Percentiles rank a stretch among this genome's conserved stretches.
These are phyloP conservation scores for Cryptococcus hybrid DNA, from an alignment of 1,284 basidiomycete species.

Conservation along the genomic window DNA sequence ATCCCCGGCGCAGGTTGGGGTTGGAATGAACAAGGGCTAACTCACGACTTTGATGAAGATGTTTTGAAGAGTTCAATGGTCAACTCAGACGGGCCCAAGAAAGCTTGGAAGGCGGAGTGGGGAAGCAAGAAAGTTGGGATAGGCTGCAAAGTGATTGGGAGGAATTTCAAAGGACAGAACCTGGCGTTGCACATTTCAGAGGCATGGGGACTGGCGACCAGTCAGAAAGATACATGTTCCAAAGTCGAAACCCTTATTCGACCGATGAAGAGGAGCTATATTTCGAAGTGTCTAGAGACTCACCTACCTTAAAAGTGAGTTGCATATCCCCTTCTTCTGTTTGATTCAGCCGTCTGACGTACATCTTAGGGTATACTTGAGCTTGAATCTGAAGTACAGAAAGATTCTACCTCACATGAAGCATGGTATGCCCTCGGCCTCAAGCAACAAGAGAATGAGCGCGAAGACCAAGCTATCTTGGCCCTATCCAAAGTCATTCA, in stretches of 20 bases:
- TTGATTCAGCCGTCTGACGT: neutral
- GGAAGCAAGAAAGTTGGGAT: conserved; percentile 55
- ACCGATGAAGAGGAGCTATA: conserved; percentile 55
- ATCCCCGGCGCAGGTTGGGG: conserved; percentile 38
- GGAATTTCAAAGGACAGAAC: conserved; percentile 63
- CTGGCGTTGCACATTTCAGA: conserved; percentile 58
- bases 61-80: conserved; percentile 34
- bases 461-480: conserved; percentile 84
- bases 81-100: conserved; percentile 10
- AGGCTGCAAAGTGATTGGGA: conserved; percentile 81
- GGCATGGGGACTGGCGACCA: conserved; percentile 52
- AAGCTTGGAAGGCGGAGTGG: conserved; percentile 8
- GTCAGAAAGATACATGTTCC: conserved; percentile 66
- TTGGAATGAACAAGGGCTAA: conserved; percentile 47
- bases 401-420: conserved; percentile 65
- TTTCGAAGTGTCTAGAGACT: conserved; percentile 43
- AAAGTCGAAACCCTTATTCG: conserved; percentile 75
- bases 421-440: conserved; percentile 93
- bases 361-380: conserved; percentile 71
- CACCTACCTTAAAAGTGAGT: conserved; percentile 37
- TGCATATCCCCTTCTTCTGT: neutral
- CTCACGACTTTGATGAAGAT: conserved; percentile 9
- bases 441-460: conserved; percentile 97
- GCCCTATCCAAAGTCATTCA: conserved; percentile 80
- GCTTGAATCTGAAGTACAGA: conserved; percentile 85